Evolutionary conservation across 1,139 yeast species (phyloP), one percentile per base, ranked within the genome.

Genomic region (Geotrichum candidum): DNA sequence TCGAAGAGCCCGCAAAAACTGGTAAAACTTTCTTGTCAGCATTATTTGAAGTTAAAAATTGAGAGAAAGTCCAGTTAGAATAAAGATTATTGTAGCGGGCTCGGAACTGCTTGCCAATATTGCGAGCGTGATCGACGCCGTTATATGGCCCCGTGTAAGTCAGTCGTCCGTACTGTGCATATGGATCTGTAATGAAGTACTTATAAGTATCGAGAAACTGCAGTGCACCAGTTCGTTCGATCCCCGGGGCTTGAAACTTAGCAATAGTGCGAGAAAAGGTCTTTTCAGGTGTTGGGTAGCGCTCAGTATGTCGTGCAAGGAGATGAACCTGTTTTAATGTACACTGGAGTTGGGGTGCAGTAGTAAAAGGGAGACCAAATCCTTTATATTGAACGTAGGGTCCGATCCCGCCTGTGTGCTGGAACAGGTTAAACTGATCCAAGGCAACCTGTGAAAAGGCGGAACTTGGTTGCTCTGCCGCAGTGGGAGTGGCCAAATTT

Each of bases 331-430:
- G 66, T 38, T 59, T 58, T 11, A 67, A 57, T 1, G 22, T n/a
- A 53, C 68, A 66, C 4, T 56, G 31, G n/a, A 29, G 25, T 27
- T 61, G 62, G 2, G 58, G 57, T 23, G 52, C 55, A 80, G 54
- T 75, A n/a, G 51, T 46, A 48, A 33, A 23, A 38, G 53, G 45
- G 75, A 77, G 76, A 1, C 73, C 70, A 56, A 80, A 67, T 46
- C 76, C 74, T 69, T 85, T 81, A 6, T 83, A 77, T 80, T 74
- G 66, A 76, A 82, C 0, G 38, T 55, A 62, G 23, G 65, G 65
- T 6, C 65, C 64, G 25, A 59, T 54, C 2, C 65, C 65, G 9
- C 65, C 64, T 11, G 64, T 51, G 35, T 61, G 63, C 52, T 55
- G 61, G 31, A 60, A 58, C 45, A 63, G 22, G 45, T 56, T 56